These are phyloP conservation scores for Saccharum spontaneum DNA, from an alignment of 176 grass and related monocot species.

Conservation along the genomic window DNA sequence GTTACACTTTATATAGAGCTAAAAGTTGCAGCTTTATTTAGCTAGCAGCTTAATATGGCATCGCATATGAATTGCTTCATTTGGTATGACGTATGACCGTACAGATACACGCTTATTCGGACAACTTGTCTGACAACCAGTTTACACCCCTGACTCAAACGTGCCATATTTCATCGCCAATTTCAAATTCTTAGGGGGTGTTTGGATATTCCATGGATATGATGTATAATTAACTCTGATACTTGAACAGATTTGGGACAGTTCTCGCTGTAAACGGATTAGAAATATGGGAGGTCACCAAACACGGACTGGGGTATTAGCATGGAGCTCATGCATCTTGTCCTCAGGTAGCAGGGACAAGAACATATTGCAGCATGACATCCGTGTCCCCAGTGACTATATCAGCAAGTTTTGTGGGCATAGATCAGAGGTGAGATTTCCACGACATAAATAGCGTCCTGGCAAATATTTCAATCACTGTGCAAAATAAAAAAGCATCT, in stretches of 20 bases:
- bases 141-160: background rate
- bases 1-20: background rate
- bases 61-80: too few species aligned
- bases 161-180: background rate
- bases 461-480: slow-evolving; percentile 1
- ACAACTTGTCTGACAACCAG: background rate
- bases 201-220: background rate
- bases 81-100: too few species aligned
- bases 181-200: background rate
- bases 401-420: slow-evolving; percentile 77
- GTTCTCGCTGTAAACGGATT: slow-evolving; percentile 81
- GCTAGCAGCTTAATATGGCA: background rate
- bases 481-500: background rate
- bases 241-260: slow-evolving; percentile 83
- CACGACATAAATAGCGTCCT: background rate
- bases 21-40: background rate
- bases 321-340: slow-evolving; percentile 92
- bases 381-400: slow-evolving; percentile 74
- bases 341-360: slow-evolving; percentile 97
- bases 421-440: slow-evolving; percentile 80
- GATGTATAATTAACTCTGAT: background rate
- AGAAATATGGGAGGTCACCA: slow-evolving; percentile 88
- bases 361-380: slow-evolving; percentile 88
- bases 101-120: too few species aligned
- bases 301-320: slow-evolving; percentile 71